Percentiles rank a stretch among this genome's conserved stretches.
These are phyloP conservation scores for Colletotrichum tabaci DNA, from an alignment of 2,329 filamentous ascomycete genomes.

Conservation along the genomic window DNA sequence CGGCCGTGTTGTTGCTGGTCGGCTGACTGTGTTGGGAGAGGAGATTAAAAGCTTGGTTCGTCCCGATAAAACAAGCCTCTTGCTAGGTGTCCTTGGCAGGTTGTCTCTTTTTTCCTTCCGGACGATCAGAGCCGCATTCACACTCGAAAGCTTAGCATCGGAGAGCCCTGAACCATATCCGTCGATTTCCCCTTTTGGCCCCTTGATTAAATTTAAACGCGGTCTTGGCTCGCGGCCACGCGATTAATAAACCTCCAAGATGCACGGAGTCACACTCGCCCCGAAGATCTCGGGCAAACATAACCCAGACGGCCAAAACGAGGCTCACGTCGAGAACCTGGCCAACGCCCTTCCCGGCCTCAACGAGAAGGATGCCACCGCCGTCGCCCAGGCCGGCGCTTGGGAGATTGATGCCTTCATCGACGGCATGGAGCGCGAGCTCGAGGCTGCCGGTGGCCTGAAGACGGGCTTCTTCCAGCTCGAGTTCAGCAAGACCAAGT, in stretches of 20 bases:
- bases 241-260: background rate
- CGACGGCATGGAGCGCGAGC: slow-evolving; percentile 58
- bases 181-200: background rate
- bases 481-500: slow-evolving; percentile 74
- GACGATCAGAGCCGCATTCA: slow-evolving; percentile 34
- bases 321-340: slow-evolving; percentile 40
- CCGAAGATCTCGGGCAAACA: slow-evolving; percentile 37
- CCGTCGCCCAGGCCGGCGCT: slow-evolving; percentile 53
- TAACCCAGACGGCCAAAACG: slow-evolving; percentile 36
- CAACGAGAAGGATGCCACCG: slow-evolving; percentile 51
- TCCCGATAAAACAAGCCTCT: slow-evolving; percentile 4
- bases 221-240: slow-evolving; percentile 15
- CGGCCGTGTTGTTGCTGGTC: slow-evolving; percentile 7
- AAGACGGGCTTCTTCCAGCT: slow-evolving; percentile 65
- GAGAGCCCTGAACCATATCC: slow-evolving; percentile 2
- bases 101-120: slow-evolving; percentile 12
- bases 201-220: background rate
- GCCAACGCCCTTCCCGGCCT: slow-evolving; percentile 23
- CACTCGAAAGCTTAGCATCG: slow-evolving; percentile 21
- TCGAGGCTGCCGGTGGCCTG: slow-evolving; percentile 46
- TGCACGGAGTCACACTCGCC: slow-evolving; percentile 40
- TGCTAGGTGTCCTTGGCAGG: slow-evolving; percentile 13
- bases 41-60: slow-evolving; percentile 22
- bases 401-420: slow-evolving; percentile 58
- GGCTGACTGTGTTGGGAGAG: background rate